These are phyloP conservation scores for Crithidia acanthocephali DNA, from an alignment of 208 protist genomes.

Conservation along the genomic window DNA sequence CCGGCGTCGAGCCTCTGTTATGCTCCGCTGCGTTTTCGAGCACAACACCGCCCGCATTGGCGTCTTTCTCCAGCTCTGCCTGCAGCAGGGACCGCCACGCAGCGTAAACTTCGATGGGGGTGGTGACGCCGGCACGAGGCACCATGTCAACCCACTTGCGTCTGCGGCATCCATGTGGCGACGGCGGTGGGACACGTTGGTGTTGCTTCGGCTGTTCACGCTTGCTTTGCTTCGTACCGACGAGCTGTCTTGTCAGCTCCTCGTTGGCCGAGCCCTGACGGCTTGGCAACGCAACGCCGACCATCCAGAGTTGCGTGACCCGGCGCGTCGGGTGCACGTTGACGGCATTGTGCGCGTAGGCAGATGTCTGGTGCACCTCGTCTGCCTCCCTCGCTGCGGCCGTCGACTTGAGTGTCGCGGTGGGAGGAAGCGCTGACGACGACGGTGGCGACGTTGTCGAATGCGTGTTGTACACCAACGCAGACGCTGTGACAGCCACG, in stretches of 20 bases:
- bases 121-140: slow-evolving; percentile 16
- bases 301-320: slow-evolving; percentile 35
- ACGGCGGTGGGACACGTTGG: background rate
- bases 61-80: slow-evolving; percentile 3
- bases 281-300: slow-evolving; percentile 23
- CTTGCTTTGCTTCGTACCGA: too few species aligned
- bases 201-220: background rate
- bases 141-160: slow-evolving; percentile 37
- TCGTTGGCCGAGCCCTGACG: background rate
- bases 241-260: background rate
- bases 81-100: slow-evolving; percentile 29
- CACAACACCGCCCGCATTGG: background rate
- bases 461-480: slow-evolving; percentile 13
- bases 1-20: background rate
- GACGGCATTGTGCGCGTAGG: slow-evolving; percentile 37
- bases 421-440: background rate
- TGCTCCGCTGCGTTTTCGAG: background rate
- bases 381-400: background rate
- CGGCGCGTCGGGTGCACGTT: slow-evolving; percentile 35
- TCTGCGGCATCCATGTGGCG: background rate
- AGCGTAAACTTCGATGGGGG: slow-evolving; percentile 28
- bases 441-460: background rate
- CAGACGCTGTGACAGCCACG: slow-evolving; percentile 23
- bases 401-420: background rate
- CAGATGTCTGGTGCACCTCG: slow-evolving; percentile 29